Conservation (phyloP, 2,329 filamentous ascomycete species). For the Exophiala sideris region DNA sequence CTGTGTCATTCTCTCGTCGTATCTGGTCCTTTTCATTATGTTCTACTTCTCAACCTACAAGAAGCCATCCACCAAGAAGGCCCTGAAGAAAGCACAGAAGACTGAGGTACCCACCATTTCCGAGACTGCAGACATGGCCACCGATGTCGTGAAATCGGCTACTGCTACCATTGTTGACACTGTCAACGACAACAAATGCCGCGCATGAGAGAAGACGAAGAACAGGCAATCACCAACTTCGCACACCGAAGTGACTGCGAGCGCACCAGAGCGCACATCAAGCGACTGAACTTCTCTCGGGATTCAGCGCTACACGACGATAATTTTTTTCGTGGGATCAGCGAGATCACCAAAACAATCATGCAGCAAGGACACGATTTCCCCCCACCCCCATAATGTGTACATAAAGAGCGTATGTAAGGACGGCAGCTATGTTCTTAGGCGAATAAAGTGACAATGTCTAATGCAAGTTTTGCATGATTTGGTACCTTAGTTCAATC, state of each 20-base stretch:
- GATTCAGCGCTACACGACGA: not conserved
- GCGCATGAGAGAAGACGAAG: not conserved
- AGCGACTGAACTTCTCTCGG: not conserved
- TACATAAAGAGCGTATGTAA: not conserved
- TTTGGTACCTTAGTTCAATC: no score
- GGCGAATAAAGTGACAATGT: not conserved
- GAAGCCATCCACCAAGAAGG: constrained; percentile 66
- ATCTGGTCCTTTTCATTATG: constrained; percentile 96
- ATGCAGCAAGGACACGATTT: not conserved
- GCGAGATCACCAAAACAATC: not conserved
- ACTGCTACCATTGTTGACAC: constrained; percentile 4
- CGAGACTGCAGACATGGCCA: constrained; percentile 21
- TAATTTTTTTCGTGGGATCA: not conserved
- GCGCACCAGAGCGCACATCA: not conserved
- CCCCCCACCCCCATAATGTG: not conserved
- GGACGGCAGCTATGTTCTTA: no score
- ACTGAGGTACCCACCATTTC: constrained; percentile 49
- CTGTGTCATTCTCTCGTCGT: constrained; percentile 87
- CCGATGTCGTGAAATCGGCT: constrained; percentile 26
- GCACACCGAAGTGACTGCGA: not conserved
- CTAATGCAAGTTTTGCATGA: no score
- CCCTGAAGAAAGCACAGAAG: constrained; percentile 68
- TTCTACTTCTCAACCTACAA: constrained; percentile 97
- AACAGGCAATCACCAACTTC: not conserved
- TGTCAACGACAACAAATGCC: not conserved